Base-by-base conservation (phyloP, 148 eudicot species). In the Rhododendron griersonianum region DNA sequence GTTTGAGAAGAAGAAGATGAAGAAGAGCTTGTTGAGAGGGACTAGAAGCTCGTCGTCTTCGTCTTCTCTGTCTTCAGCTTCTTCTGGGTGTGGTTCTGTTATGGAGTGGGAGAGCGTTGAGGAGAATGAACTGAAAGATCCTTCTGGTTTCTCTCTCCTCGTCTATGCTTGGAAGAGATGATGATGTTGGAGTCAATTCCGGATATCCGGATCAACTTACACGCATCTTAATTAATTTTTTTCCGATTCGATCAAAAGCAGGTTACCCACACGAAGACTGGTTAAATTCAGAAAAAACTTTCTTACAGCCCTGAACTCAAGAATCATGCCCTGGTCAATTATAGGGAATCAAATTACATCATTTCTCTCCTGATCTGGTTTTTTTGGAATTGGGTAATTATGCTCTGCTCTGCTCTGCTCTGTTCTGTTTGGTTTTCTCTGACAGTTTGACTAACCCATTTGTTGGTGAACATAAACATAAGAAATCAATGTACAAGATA, bases 61-160 rank as follows among this genome's bases (percentile, higher is more conserved):
- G 7, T 92, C 95, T 0, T 51, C 76, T 3, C 28, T 92, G 21
- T 95, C 98, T 0, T 94, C 97, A 15, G 92, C 88, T 5, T 91
- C 96, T 14, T 94, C 96, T 0, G 91, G 91, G 13, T 92, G 98
- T 71, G 89, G 94, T 30, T 95, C 98, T 11, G 94, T 95, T 5
- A 88, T 95, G 94, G 98, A 94, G 39, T 95, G 98, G 98, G 98
- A 89, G 21, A 94, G 97, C 86, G 91, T 92, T 35, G 98, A 94
- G 71, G 98, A 95, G 85, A 91, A 92, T 84, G 98, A 94, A 50
- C 69, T 95, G 44, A 94, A 91, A 83, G 92, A 92, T n/a, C 95
- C 95, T 76, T 90, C 93, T 76, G 98, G 92, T 19, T 95, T 95
- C 83, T 95, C 98, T 30, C 87, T 95, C 84, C 90, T 95, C 15